Base-by-base conservation (phyloP, 257 asterid species). In the Solanum medicagineum region DNA sequence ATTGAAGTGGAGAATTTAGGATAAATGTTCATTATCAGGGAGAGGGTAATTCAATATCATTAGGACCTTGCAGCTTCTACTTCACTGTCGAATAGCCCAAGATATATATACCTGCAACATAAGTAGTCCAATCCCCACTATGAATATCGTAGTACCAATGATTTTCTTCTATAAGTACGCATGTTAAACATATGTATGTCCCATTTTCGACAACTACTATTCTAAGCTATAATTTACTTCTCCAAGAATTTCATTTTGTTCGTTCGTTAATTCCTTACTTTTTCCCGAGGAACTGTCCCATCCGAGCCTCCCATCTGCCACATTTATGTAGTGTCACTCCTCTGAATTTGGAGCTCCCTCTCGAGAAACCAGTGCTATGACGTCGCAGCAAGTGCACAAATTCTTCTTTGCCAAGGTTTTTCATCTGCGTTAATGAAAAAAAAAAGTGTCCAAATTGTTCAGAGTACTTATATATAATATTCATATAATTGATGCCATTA, bases 241-340 rank as follows among this genome's bases (percentile, higher is more conserved):
- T 45, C 6, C 59, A 47, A 83, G 74, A 42, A 91, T 92, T 91
- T 85, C 49, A 85, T 40, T 22, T 22, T 32, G 56, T 16, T 55
- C 19, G 36, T 16, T 55, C 22, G 36, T 14, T 26, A 0, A 44
- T 14, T 47, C 45, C 81, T 89, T 90, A 97, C 99, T 95, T 92
- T 85, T 92, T 92, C 81, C 94, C 95, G 10, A 90, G 93, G 59
- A 90, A 86, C 86, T 92, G 95, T 20, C 95, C 95, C 93, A 89
- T 91, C 65, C 91, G 89, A 86, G 95, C 93, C 68, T 91, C 95
- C 95, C 95, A 92, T 68, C 95, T 90, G 29, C 95, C 95, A 70
- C 95, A 92, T 74, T 92, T 92, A 85, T 92, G 94, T 53, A 91
- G 91, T 0, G 94, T 90, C 0, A 91, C 95, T 63, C 95, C 94